Conservation (phyloP, 345 rosid species). For the Ailanthus altissimus region DNA sequence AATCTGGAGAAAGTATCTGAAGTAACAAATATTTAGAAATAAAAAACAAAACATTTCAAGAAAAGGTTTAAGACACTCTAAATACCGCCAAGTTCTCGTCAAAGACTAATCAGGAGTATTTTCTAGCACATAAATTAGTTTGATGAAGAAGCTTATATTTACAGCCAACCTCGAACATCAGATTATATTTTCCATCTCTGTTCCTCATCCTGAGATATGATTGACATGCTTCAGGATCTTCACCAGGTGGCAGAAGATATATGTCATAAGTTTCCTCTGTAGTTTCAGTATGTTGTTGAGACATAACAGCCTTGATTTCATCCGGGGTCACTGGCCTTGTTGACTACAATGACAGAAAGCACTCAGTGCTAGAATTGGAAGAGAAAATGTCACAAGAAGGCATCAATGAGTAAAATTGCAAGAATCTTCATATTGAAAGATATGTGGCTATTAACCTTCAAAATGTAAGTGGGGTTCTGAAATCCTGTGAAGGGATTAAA, state of each 20-base stretch:
- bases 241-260: conserved; percentile 97
- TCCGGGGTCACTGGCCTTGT: conserved; percentile 68
- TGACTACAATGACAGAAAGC: conserved; percentile 57
- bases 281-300: conserved; percentile 58
- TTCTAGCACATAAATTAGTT: neutral
- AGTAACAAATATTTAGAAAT: neutral
- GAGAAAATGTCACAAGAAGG: conserved; percentile 9
- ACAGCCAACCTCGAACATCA: conserved; percentile 92
- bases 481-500: conserved; percentile 97
- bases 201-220: conserved; percentile 98
- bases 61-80: conserved; percentile 9
- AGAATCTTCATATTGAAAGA: neutral
- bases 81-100: conserved; percentile 7
- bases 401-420: neutral
- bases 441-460: conserved; percentile 55
- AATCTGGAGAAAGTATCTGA: neutral
- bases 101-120: conserved; percentile 3
- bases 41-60: conserved; percentile 3
- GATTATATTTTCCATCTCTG: conserved; percentile 97
- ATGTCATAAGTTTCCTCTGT: conserved; percentile 97
- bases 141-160: conserved; percentile 19
- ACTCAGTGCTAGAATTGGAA: conserved; percentile 19
- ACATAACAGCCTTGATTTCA: conserved; percentile 68
- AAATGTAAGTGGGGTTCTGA: conserved; percentile 93
- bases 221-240: conserved; percentile 99